These are phyloP conservation scores for Ogataea methanolica DNA, from an alignment of 805 yeast genomes.

Conservation along the genomic window DNA sequence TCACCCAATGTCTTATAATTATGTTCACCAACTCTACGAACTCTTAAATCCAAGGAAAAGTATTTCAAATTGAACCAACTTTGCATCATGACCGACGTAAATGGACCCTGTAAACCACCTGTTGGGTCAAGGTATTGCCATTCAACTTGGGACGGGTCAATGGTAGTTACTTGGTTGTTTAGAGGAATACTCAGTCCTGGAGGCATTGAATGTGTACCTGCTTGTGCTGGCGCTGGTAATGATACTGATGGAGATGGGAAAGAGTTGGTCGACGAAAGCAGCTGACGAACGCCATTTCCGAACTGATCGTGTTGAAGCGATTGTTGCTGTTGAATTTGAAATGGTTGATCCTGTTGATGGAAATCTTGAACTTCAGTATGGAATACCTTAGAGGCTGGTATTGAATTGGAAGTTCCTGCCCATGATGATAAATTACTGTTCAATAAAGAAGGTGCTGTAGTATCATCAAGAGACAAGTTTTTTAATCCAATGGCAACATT, in stretches of 20 bases:
- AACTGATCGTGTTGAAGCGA: too few relatives aligned
- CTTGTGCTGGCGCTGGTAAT: constrained; percentile 12
- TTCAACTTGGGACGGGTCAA: constrained; percentile 33
- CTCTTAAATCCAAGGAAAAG: constrained; percentile 46
- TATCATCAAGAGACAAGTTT: not conserved
- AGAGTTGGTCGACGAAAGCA: not conserved
- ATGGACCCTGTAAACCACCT: constrained; percentile 78
- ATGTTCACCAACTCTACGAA: constrained; percentile 56
- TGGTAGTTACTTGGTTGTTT: constrained; percentile 5
- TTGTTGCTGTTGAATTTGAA: not conserved
- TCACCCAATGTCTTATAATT: constrained; percentile 47
- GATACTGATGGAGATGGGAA: not conserved
- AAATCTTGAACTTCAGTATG: not conserved
- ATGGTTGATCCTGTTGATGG: constrained; percentile 1
- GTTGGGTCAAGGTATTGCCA: constrained; percentile 76
- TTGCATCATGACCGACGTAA: constrained; percentile 69
- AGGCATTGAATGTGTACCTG: constrained; percentile 3
- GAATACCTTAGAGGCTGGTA: not conserved
- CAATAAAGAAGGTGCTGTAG: not conserved
- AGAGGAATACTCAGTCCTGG: constrained; percentile 14
- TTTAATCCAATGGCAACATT: constrained; percentile 10
- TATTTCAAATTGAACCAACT: constrained; percentile 66
- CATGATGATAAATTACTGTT: not conserved
- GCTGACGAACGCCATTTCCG: not conserved
- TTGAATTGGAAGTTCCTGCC: not conserved